phyloP scores from a whole-genome alignment of 2,329 filamentous ascomycete species.

The Pseudogymnoascus sp. region DNA sequence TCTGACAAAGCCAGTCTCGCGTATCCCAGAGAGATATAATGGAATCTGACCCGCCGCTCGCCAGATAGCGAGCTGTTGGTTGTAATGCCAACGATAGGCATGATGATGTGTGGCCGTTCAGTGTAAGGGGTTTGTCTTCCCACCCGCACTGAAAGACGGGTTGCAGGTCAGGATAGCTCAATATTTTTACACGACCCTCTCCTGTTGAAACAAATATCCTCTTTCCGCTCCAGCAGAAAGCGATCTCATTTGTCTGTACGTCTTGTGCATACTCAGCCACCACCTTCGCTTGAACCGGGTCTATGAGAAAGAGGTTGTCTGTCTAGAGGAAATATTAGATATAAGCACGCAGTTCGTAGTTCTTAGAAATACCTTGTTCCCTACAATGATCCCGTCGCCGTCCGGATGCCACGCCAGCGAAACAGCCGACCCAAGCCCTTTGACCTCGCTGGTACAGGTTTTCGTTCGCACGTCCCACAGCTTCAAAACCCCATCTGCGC shows the following conservation, averaged over 20 bases:
- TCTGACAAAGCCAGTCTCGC: constrained; percentile 65
- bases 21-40: constrained; percentile 74
- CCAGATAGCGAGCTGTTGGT: constrained; percentile 62
- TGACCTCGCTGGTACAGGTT: constrained; percentile 61
- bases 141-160: constrained; percentile 43
- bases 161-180: constrained; percentile 58
- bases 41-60: constrained; percentile 68
- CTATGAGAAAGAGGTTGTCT: constrained; percentile 55
- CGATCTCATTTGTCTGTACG: constrained; percentile 62
- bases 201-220: constrained; percentile 64
- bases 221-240: constrained; percentile 65
- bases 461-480: constrained; percentile 77
- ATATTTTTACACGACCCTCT: constrained; percentile 62
- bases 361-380: constrained; percentile 53
- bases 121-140: constrained; percentile 43
- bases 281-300: constrained; percentile 48
- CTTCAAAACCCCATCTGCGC: constrained; percentile 64
- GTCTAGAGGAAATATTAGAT: constrained; percentile 49
- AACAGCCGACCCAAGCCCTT: constrained; percentile 58
- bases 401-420: constrained; percentile 68
- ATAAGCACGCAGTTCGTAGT: constrained; percentile 40
- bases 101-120: constrained; percentile 66
- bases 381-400: constrained; percentile 62
- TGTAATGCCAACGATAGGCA: constrained; percentile 63
- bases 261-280: constrained; percentile 53